A percentile compares a stretch with the other conserved stretches of the same genome.
Evolutionary conservation across 2,329 filamentous ascomycete genomes (phyloP).

Genomic region (Bertia moriformis): DNA sequence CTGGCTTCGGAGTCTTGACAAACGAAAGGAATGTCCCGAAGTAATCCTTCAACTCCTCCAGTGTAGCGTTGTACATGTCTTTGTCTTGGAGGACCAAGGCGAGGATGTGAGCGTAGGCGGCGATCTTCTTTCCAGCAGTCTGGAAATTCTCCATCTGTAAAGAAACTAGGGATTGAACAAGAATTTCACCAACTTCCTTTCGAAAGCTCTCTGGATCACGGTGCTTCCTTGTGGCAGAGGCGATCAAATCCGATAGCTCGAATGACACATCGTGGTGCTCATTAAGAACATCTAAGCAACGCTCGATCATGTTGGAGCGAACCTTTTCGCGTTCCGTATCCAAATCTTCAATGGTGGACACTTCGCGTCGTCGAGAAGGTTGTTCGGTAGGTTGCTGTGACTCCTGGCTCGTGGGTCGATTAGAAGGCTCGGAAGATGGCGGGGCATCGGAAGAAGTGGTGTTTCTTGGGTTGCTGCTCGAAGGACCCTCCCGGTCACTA

Average conservation of each 20-base stretch:
- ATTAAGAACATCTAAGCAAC: conserved; percentile 78
- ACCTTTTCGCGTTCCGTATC: conserved; percentile 62
- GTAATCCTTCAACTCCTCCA: neutral
- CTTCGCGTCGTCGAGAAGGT: neutral
- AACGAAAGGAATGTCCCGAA: conserved; percentile 39
- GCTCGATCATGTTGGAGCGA: conserved; percentile 67
- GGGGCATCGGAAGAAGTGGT: neutral
- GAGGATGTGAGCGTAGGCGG: conserved; percentile 81
- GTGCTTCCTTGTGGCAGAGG: conserved; percentile 42
- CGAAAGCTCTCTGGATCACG: neutral
- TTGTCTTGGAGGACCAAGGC: conserved; percentile 73
- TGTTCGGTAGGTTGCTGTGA: neutral
- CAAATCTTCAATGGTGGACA: conserved; percentile 43
- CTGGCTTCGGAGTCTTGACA: conserved; percentile 42
- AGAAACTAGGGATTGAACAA: conserved; percentile 71
- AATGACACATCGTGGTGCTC: conserved; percentile 79
- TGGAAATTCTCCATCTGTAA: conserved; percentile 53
- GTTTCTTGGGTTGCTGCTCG: neutral
- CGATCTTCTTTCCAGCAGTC: conserved; percentile 40
- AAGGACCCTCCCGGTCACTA: neutral
- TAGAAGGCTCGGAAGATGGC: neutral
- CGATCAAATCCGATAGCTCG: conserved; percentile 77
- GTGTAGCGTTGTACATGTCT: neutral
- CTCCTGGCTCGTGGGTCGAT: neutral
- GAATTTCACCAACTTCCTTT: conserved; percentile 65